Evolutionary conservation across 164 flowering plant genomes (phyloP).

Genomic region (Macadamia integrifolia): DNA sequence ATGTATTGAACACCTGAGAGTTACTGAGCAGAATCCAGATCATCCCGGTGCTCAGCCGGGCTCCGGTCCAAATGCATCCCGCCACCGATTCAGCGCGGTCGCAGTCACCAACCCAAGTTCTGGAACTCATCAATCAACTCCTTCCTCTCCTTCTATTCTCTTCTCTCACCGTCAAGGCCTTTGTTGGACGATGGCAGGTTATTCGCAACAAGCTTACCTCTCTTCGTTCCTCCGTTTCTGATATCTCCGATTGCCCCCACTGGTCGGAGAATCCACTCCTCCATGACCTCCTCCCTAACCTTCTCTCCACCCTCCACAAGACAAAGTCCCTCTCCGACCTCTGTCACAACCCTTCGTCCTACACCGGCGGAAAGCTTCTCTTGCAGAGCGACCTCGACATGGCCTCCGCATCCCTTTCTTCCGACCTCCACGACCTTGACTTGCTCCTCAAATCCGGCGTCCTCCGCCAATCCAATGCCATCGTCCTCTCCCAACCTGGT

Average conservation of each 20-base stretch:
- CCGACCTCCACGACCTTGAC: slow-evolving; percentile 52
- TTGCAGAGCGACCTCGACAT: slow-evolving; percentile 86
- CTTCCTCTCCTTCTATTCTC: slow-evolving; percentile 36
- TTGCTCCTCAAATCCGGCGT: slow-evolving; percentile 69
- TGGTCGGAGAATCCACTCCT: slow-evolving; percentile 52
- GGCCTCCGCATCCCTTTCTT: slow-evolving; percentile 46
- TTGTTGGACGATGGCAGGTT: slow-evolving; percentile 48
- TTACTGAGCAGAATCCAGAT: background rate
- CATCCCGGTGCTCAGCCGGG: background rate
- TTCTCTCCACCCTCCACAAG: slow-evolving; percentile 49
- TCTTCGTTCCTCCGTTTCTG: slow-evolving; percentile 31
- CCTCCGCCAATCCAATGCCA: slow-evolving; percentile 56
- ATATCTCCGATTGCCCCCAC: slow-evolving; percentile 38
- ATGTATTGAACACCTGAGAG: background rate
- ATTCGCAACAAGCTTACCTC: slow-evolving; percentile 37
- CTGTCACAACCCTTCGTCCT: slow-evolving; percentile 29
- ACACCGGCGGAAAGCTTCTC: slow-evolving; percentile 59
- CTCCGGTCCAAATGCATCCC: slow-evolving; percentile 19
- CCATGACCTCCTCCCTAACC: slow-evolving; percentile 46
- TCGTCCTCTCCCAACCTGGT: slow-evolving; percentile 63
- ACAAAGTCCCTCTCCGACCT: slow-evolving; percentile 40
- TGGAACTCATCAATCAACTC: slow-evolving; percentile 20
- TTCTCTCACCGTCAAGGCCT: slow-evolving; percentile 34
- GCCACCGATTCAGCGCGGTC: slow-evolving; percentile 7
- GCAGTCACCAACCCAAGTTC: slow-evolving; percentile 13